A percentile compares a stretch with the other conserved stretches of the same genome.
phyloP scores from a whole-genome alignment of 2,329 filamentous ascomycete species.

The Aureobasidium namibiae region DNA sequence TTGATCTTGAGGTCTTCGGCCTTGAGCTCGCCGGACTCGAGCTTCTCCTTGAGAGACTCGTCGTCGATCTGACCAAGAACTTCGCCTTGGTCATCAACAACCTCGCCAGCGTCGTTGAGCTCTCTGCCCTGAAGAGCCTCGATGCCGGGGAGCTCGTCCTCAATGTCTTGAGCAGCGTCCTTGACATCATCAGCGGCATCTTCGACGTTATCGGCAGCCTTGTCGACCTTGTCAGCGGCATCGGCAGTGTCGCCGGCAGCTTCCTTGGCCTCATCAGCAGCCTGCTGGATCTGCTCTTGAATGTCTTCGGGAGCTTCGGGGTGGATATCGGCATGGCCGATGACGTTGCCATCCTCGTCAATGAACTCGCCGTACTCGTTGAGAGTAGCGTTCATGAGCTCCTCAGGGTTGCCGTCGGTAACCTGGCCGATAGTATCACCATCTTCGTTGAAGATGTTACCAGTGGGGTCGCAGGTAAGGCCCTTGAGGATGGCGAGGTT shows the following conservation, averaged over 20 bases:
- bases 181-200: slow-evolving; percentile 24
- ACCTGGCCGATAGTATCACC: slow-evolving; percentile 43
- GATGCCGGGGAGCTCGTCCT: slow-evolving; percentile 43
- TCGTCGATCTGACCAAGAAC: slow-evolving; percentile 41
- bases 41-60: slow-evolving; percentile 26
- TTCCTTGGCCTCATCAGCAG: slow-evolving; percentile 25
- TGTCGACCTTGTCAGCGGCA: slow-evolving; percentile 24
- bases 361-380: slow-evolving; percentile 48
- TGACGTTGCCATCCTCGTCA: slow-evolving; percentile 46
- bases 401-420: slow-evolving; percentile 39
- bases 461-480: slow-evolving; percentile 38
- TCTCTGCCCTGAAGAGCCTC: slow-evolving; percentile 44
- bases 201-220: slow-evolving; percentile 21
- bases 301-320: slow-evolving; percentile 33
- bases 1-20: slow-evolving; percentile 43
- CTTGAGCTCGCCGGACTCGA: slow-evolving; percentile 31
- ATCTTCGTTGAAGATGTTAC: slow-evolving; percentile 43
- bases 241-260: slow-evolving; percentile 13
- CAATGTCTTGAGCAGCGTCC: slow-evolving; percentile 29
- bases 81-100: slow-evolving; percentile 42
- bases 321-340: slow-evolving; percentile 44
- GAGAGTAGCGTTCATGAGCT: slow-evolving; percentile 41
- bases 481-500: slow-evolving; percentile 39
- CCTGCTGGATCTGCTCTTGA: slow-evolving; percentile 32
- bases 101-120: slow-evolving; percentile 42